Percentiles rank a stretch among this genome's conserved stretches.
Evolutionary conservation across 176 grass and related monocot species (phyloP).

Genomic region (Zoysia pacifica): DNA sequence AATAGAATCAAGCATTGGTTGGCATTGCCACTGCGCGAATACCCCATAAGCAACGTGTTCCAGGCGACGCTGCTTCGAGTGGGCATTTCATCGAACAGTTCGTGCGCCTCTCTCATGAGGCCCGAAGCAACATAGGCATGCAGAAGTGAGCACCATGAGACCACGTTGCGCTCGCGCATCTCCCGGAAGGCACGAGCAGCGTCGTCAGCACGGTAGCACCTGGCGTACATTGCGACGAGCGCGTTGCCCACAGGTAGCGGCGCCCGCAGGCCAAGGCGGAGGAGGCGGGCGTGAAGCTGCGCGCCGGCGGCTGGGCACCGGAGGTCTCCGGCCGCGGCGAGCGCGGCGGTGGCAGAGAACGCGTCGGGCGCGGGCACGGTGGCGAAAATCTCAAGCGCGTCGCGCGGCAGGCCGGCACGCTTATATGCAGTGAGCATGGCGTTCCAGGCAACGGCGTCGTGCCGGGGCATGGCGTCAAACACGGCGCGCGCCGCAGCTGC

Average conservation of each 20-base stretch:
- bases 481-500: conserved; percentile 45
- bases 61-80: conserved; percentile 45
- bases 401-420: conserved; percentile 38
- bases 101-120: conserved; percentile 14
- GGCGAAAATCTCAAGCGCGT: conserved; percentile 51
- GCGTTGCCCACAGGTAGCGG: conserved; percentile 62
- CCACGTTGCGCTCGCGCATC: conserved; percentile 52
- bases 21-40: conserved; percentile 42
- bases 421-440: conserved; percentile 72
- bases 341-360: conserved; percentile 57
- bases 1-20: conserved; percentile 44
- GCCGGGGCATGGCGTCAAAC: conserved; percentile 63
- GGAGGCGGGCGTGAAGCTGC: conserved; percentile 58
- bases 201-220: conserved; percentile 41
- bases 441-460: conserved; percentile 67
- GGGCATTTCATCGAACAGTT: conserved; percentile 62
- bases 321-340: conserved; percentile 43
- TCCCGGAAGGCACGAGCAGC: conserved; percentile 50
- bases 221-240: conserved; percentile 69
- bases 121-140: conserved; percentile 33
- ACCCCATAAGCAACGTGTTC: conserved; percentile 66
- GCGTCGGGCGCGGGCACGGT: conserved; percentile 41
- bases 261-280: conserved; percentile 46
- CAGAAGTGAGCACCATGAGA: conserved; percentile 75
- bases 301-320: conserved; percentile 24